A percentile compares a stretch with the other conserved stretches of the same genome.
phyloP scores from a whole-genome alignment of 1,284 basidiomycete species.

The Peniophora sp. region DNA sequence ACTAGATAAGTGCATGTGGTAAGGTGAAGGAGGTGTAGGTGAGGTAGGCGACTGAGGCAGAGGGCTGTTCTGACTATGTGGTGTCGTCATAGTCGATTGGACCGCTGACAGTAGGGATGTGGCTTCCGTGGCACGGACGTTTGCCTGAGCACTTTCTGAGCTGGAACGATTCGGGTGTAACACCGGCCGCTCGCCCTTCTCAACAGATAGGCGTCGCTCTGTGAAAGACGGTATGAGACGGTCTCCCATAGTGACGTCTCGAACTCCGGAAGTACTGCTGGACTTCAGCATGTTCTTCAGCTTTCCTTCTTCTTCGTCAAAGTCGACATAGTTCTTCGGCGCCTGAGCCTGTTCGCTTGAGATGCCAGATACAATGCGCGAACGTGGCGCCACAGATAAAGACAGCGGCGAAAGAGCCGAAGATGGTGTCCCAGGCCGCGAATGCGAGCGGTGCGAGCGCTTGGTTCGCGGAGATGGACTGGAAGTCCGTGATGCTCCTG shows the following conservation, averaged over 20 bases:
- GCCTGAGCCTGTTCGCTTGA: slow-evolving; percentile 62
- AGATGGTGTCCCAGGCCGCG: slow-evolving; percentile 26
- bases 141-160: background rate
- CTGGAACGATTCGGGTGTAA: slow-evolving; percentile 1
- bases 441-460: slow-evolving; percentile 17
- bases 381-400: slow-evolving; percentile 30
- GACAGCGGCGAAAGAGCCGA: slow-evolving; percentile 18
- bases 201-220: background rate
- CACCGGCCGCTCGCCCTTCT: slow-evolving; percentile 13
- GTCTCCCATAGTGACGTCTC: slow-evolving; percentile 31
- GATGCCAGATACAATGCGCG: slow-evolving; percentile 59
- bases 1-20: slow-evolving; percentile 26
- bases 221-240: slow-evolving; percentile 14
- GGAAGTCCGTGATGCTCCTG: slow-evolving; percentile 14
- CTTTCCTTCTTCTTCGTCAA: slow-evolving; percentile 67
- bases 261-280: slow-evolving; percentile 22
- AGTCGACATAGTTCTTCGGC: slow-evolving; percentile 69
- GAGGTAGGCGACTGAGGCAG: slow-evolving; percentile 22
- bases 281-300: slow-evolving; percentile 64
- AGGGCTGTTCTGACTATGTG: slow-evolving; percentile 23
- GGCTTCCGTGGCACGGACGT: background rate
- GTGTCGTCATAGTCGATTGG: background rate
- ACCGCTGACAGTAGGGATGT: background rate
- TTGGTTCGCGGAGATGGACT: slow-evolving; percentile 19
- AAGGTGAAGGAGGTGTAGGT: slow-evolving; percentile 18